phyloP scores from a whole-genome alignment of 495 filamentous ascomycete species.

The Hypoxylon intermedium region DNA sequence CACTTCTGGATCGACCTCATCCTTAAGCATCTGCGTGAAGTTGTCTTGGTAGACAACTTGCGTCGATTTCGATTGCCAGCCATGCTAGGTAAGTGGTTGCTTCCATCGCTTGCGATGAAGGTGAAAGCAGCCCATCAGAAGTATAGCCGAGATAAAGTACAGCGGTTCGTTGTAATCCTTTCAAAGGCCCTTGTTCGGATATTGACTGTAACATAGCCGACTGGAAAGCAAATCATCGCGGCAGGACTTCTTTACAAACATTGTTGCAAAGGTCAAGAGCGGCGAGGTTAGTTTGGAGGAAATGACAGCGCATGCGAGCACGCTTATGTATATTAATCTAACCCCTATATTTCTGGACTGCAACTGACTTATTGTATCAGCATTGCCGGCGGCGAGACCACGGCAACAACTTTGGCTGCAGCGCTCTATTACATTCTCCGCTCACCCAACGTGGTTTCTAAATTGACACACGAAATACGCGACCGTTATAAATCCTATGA shows the following conservation, averaged over 20 bases:
- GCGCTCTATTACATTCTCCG: constrained; percentile 47
- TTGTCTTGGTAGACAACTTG: constrained; percentile 25
- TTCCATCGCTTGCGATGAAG: not conserved
- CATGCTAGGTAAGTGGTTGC: not conserved
- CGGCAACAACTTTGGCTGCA: constrained; percentile 50
- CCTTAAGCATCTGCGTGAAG: not conserved
- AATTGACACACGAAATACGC: constrained; percentile 52
- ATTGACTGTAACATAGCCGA: not conserved
- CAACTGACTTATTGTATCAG: not conserved
- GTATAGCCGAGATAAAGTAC: constrained; percentile 6
- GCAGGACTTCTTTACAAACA: too few relatives aligned
- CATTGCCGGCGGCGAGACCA: constrained; percentile 59
- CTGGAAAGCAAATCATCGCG: constrained; percentile 1
- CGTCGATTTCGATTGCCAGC: constrained; percentile 5
- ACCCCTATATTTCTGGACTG: not conserved
- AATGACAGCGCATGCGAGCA: constrained; percentile 9
- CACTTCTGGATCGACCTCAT: constrained; percentile 11
- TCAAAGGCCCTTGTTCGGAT: not conserved
- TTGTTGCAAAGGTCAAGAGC: too few relatives aligned
- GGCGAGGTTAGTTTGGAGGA: too few relatives aligned
- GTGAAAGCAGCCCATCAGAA: not conserved
- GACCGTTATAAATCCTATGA: constrained; percentile 42
- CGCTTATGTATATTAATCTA: constrained; percentile 9
- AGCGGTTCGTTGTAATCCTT: not conserved
- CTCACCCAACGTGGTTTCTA: constrained; percentile 36